Evolutionary conservation across 352 stramenopile genomes (phyloP).

Genomic region (Phytopythium aichiense): DNA sequence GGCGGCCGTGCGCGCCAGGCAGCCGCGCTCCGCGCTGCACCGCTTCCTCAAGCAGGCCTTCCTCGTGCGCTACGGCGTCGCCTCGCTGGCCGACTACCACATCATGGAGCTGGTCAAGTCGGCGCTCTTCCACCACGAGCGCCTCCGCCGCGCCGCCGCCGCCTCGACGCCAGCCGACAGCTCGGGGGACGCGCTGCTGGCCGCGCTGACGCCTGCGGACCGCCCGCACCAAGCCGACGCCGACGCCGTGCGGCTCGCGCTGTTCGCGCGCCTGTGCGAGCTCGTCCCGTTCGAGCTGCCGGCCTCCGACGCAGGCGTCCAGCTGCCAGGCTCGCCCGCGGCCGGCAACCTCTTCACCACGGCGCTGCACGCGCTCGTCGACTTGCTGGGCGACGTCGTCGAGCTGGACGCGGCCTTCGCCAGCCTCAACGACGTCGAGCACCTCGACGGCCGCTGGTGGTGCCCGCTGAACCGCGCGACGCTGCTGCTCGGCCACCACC

Average conservation of each 20-base stretch:
- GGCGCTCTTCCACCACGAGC: constrained; percentile 46
- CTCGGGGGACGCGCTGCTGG: constrained; percentile 11
- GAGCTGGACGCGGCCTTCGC: constrained; percentile 40
- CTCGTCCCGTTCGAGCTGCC: constrained; percentile 40
- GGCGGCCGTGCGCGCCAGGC: constrained; percentile 12
- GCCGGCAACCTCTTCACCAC: constrained; percentile 38
- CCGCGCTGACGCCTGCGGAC: not conserved
- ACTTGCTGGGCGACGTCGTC: constrained; percentile 59
- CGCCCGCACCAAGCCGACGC: not conserved
- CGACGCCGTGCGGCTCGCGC: constrained; percentile 26
- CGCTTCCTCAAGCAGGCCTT: constrained; percentile 61
- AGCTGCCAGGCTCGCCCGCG: constrained; percentile 5
- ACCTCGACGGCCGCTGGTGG: constrained; percentile 20
- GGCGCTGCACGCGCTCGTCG: constrained; percentile 39
- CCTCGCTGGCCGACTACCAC: constrained; percentile 58
- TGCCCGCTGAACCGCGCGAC: constrained; percentile 25
- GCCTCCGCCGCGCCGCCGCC: constrained; percentile 6
- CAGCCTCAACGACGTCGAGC: constrained; percentile 32
- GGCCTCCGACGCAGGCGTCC: not conserved
- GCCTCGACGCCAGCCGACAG: not conserved
- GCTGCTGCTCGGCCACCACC: constrained; percentile 35
- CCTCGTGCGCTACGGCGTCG: constrained; percentile 44
- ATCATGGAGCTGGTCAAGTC: constrained; percentile 73
- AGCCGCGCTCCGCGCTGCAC: constrained; percentile 30
- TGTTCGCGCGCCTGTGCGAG: constrained; percentile 58